Percentiles rank a stretch among this genome's conserved stretches.
Evolutionary conservation across 345 rosid genomes (phyloP).

Genomic region (Eucalyptus viminalis): DNA sequence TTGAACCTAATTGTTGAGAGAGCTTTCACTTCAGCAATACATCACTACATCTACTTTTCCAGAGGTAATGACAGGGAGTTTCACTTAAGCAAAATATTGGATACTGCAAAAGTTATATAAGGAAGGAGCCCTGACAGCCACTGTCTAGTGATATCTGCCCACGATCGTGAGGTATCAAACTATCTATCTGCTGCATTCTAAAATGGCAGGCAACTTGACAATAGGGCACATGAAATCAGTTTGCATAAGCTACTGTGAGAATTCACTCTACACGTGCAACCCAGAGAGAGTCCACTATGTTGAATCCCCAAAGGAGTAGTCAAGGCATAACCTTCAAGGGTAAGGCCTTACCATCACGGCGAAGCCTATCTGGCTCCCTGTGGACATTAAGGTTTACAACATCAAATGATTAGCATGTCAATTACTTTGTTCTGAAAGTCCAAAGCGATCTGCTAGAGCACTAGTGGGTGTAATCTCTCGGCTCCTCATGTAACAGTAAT

Average conservation of each 20-base stretch:
- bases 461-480: background rate
- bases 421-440: background rate
- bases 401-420: background rate
- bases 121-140: background rate
- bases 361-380: background rate
- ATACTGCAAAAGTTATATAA: background rate
- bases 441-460: background rate
- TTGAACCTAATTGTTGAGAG: conserved; percentile 30
- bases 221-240: background rate
- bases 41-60: background rate
- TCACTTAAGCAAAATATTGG: background rate
- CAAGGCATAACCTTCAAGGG: background rate
- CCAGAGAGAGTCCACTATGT: background rate
- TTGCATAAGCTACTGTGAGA: background rate
- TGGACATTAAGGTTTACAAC: background rate
- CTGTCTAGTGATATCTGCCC: background rate
- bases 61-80: background rate
- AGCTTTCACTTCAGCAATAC: background rate
- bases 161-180: background rate
- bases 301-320: background rate
- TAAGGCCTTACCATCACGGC: background rate
- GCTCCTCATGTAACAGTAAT: background rate
- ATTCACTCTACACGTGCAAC: background rate
- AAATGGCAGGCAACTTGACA: background rate
- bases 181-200: background rate